Conservation (phyloP, 345 rosid species). For the Linum usitatissimum region DNA sequence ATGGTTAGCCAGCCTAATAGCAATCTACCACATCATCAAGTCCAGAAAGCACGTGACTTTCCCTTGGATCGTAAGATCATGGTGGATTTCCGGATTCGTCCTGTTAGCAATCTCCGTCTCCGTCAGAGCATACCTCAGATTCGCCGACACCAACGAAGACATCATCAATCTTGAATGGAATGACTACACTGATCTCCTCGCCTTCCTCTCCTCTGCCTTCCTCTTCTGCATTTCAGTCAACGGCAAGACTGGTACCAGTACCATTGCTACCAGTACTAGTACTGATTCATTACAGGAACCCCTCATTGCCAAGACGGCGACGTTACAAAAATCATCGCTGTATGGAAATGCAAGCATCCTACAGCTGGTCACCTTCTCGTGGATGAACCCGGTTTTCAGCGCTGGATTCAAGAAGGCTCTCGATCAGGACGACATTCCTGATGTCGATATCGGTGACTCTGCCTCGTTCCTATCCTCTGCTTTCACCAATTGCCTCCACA, state of each 20-base stretch:
- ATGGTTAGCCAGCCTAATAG: constrained; percentile 34
- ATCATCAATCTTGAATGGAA: constrained; percentile 11
- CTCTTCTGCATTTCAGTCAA: constrained; percentile 43
- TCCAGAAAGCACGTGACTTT: constrained; percentile 22
- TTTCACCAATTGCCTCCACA: constrained; percentile 40
- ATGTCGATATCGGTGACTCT: constrained; percentile 53
- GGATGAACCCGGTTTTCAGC: constrained; percentile 76
- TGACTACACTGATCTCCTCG: constrained; percentile 39
- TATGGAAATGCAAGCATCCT: constrained; percentile 63
- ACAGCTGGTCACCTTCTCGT: constrained; percentile 75
- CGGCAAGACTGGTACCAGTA: constrained; percentile 51
- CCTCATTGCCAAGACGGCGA: constrained; percentile 33
- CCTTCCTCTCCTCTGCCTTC: constrained; percentile 43
- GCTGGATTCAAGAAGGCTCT: constrained; percentile 68
- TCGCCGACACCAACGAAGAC: constrained; percentile 16
- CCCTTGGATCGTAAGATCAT: constrained; percentile 63
- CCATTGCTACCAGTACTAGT: neutral
- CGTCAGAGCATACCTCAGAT: constrained; percentile 23
- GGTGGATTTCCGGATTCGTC: constrained; percentile 80
- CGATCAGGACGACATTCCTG: constrained; percentile 58
- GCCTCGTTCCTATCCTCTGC: constrained; percentile 44
- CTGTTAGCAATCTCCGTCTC: constrained; percentile 25
- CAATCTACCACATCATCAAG: constrained; percentile 25
- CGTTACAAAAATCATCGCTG: constrained; percentile 24
- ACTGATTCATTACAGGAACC: constrained; percentile 35